phyloP scores from a whole-genome alignment of 768 basidiomycete genomes.

The Russula ochroleuca region DNA sequence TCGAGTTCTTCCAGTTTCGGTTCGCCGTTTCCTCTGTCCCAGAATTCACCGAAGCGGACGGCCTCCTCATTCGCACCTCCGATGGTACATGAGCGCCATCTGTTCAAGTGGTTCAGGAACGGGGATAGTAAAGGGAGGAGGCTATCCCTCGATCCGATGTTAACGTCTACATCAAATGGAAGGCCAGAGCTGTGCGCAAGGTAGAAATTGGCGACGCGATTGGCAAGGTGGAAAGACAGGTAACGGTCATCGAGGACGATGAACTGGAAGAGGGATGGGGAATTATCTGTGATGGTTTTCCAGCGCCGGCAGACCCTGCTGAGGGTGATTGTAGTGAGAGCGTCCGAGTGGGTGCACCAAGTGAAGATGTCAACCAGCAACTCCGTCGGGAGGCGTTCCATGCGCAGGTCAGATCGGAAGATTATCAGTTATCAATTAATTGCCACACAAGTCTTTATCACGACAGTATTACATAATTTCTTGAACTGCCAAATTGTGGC shows the following conservation, averaged over 20 bases:
- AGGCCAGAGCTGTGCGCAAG: conserved; percentile 49
- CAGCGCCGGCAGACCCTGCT: conserved; percentile 56
- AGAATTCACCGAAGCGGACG: conserved; percentile 32
- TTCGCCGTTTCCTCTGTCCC: conserved; percentile 21
- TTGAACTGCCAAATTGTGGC: conserved; percentile 27
- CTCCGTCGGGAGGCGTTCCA: conserved; percentile 50
- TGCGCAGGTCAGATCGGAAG: not conserved
- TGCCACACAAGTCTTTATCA: not conserved
- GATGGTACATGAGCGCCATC: conserved; percentile 55
- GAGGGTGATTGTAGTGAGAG: conserved; percentile 47
- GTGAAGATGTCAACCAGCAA: conserved; percentile 60
- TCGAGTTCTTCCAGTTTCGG: conserved; percentile 30
- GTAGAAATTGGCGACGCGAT: conserved; percentile 51
- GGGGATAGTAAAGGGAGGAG: conserved; percentile 63
- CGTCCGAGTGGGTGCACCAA: conserved; percentile 33
- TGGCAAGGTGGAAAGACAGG: conserved; percentile 39
- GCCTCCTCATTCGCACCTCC: conserved; percentile 36
- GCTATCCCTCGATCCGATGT: conserved; percentile 44
- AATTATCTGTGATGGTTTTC: conserved; percentile 49
- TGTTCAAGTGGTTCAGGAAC: conserved; percentile 49
- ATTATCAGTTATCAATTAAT: not conserved
- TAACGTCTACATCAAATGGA: conserved; percentile 51
- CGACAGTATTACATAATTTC: conserved; percentile 10
- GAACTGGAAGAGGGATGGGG: conserved; percentile 59
- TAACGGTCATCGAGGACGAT: conserved; percentile 48